These are phyloP conservation scores for Coemansia interrupta DNA, from an alignment of 192 early-diverging fungal species.

Conservation along the genomic window DNA sequence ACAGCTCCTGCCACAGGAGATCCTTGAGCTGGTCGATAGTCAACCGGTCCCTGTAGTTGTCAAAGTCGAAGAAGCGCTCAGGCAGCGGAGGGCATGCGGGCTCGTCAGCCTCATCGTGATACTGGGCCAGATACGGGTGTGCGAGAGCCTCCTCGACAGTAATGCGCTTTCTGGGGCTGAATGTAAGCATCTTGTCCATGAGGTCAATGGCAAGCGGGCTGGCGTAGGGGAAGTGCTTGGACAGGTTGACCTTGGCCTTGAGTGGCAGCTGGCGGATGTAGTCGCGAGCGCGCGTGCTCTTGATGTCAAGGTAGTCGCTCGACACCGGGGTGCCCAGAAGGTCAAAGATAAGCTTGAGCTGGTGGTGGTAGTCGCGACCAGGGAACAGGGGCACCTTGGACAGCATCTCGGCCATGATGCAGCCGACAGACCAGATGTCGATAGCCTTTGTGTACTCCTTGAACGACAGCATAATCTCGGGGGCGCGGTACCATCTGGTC, in stretches of 20 bases:
- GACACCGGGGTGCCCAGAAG: slow-evolving; percentile 95
- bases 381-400: slow-evolving; percentile 78
- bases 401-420: slow-evolving; percentile 83
- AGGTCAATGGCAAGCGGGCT: slow-evolving; percentile 86
- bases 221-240: slow-evolving; percentile 80
- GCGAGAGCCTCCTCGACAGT: slow-evolving; percentile 85
- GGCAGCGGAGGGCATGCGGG: slow-evolving; percentile 71
- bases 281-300: slow-evolving; percentile 78
- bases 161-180: slow-evolving; percentile 84
- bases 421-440: slow-evolving; percentile 89
- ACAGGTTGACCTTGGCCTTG: slow-evolving; percentile 78
- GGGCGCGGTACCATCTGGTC: slow-evolving; percentile 91
- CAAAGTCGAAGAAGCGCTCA: slow-evolving; percentile 80
- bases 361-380: slow-evolving; percentile 90
- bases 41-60: slow-evolving; percentile 78
- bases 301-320: slow-evolving; percentile 78
- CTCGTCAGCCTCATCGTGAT: slow-evolving; percentile 68
- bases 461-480: slow-evolving; percentile 95
- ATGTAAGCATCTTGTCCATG: slow-evolving; percentile 78
- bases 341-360: slow-evolving; percentile 92
- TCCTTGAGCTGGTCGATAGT: slow-evolving; percentile 76
- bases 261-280: slow-evolving; percentile 87
- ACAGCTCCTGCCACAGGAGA: slow-evolving; percentile 50
- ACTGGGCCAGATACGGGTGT: slow-evolving; percentile 85
- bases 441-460: slow-evolving; percentile 98